These are phyloP conservation scores for Cylindrodendrum hubeiense DNA, from an alignment of 2,329 filamentous ascomycete genomes.

Conservation along the genomic window DNA sequence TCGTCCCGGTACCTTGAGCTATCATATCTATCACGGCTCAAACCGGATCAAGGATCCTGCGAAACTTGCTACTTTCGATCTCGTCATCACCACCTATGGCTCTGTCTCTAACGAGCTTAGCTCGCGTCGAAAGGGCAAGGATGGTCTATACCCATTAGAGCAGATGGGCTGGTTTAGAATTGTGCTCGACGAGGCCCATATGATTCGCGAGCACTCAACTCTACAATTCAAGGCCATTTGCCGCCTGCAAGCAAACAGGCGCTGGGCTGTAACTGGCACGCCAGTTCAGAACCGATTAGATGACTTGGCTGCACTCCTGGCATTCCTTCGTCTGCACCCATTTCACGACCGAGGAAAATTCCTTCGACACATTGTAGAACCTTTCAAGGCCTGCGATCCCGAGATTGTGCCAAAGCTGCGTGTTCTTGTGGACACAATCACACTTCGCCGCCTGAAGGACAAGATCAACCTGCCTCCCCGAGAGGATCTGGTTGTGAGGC, in stretches of 20 bases:
- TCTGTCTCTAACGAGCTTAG: slow-evolving; percentile 85
- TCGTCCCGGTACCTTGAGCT: slow-evolving; percentile 71
- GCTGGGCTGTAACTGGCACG: slow-evolving; percentile 98
- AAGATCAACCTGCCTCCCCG: slow-evolving; percentile 85
- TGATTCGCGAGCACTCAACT: slow-evolving; percentile 88
- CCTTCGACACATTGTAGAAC: slow-evolving; percentile 81
- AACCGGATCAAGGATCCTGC: slow-evolving; percentile 77
- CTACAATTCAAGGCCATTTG: slow-evolving; percentile 89
- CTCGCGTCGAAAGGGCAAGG: slow-evolving; percentile 71
- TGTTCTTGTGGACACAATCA: slow-evolving; percentile 93
- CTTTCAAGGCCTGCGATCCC: slow-evolving; percentile 89
- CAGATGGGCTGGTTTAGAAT: slow-evolving; percentile 93
- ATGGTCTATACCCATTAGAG: slow-evolving; percentile 74
- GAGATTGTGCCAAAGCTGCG: slow-evolving; percentile 88
- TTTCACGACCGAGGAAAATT: slow-evolving; percentile 86
- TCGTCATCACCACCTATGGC: slow-evolving; percentile 94
- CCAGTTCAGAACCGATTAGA: slow-evolving; percentile 95
- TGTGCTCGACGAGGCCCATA: slow-evolving; percentile 94
- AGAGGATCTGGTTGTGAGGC: slow-evolving; percentile 77
- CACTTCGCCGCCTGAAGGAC: slow-evolving; percentile 90
- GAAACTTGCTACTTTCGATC: slow-evolving; percentile 79
- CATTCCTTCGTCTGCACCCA: slow-evolving; percentile 85
- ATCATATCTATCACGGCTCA: slow-evolving; percentile 88
- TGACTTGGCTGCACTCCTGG: slow-evolving; percentile 87
- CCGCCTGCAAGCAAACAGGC: slow-evolving; percentile 80